Conservation (phyloP, 345 rosid genomes). For the Gynandropsis gynandra region DNA sequence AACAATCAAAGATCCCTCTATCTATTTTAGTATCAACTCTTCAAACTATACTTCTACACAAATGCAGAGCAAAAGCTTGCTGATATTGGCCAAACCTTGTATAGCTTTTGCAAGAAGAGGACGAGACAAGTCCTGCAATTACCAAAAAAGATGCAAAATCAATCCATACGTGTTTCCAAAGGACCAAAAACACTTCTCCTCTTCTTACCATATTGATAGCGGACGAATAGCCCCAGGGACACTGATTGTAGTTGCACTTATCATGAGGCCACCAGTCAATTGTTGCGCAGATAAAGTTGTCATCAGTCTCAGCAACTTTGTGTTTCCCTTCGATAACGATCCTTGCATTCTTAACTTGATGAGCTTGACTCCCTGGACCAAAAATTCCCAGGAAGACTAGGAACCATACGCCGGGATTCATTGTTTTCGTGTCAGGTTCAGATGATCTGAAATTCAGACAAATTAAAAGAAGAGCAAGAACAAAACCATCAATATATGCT, state of each 20-base stretch:
- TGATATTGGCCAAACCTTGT: no score
- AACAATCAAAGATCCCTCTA: slow-evolving; percentile 8
- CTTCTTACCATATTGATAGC: slow-evolving; percentile 61
- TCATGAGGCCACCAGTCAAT: slow-evolving; percentile 99
- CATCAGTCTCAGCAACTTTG: slow-evolving; percentile 54
- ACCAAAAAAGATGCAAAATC: slow-evolving; percentile 4
- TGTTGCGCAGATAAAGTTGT: slow-evolving; percentile 82
- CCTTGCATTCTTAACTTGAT: slow-evolving; percentile 34
- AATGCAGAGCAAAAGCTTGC: no score
- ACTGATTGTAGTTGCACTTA: slow-evolving; percentile 81
- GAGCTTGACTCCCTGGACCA: slow-evolving; percentile 28
- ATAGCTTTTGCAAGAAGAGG: slow-evolving; percentile 74
- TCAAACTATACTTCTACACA: no score
- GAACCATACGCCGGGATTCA: slow-evolving; percentile 38
- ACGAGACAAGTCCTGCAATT: slow-evolving; percentile 68
- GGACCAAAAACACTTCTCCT: not conserved
- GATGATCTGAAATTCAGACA: not conserved
- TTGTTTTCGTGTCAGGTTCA: slow-evolving; percentile 22
- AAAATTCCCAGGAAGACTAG: slow-evolving; percentile 35
- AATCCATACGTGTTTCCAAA: not conserved
- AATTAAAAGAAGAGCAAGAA: no score
- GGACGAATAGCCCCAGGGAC: slow-evolving; percentile 91
- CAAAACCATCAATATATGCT: no score
- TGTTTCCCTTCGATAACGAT: slow-evolving; percentile 49
- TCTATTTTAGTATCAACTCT: no score